phyloP scores from a whole-genome alignment of 306 rosid genomes.

The Vigna hirtella region DNA sequence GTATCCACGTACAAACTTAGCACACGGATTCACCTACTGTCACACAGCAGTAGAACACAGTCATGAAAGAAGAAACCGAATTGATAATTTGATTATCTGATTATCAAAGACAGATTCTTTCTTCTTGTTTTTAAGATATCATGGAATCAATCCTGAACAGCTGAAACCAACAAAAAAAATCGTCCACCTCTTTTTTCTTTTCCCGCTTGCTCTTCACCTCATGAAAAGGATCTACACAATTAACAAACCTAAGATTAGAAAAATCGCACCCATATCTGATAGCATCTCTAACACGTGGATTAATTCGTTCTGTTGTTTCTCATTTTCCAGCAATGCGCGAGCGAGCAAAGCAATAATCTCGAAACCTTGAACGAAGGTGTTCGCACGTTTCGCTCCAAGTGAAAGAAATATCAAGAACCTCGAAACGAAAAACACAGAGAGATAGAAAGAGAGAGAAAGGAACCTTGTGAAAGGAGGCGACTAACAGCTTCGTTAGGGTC shows the following conservation, averaged over 20 bases:
- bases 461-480: constrained; percentile 99
- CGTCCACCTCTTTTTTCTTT: constrained; percentile 88
- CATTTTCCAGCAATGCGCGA: background rate
- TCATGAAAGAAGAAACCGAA: background rate
- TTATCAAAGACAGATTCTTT: background rate
- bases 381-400: background rate
- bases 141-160: background rate
- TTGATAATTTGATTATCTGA: background rate
- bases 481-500: constrained; percentile 99
- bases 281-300: background rate
- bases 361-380: background rate
- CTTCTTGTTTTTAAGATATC: background rate
- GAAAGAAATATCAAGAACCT: background rate
- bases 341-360: background rate
- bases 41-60: background rate
- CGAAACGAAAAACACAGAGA: constrained; percentile 13
- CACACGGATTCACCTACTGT: background rate
- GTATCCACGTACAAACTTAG: constrained; percentile 13
- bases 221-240: constrained; percentile 88
- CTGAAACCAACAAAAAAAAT: background rate
- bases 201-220: constrained; percentile 99
- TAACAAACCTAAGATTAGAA: constrained; percentile 48
- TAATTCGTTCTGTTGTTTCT: background rate
- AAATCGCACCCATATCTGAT: background rate
- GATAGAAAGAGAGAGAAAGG: constrained; percentile 54